Base-by-base conservation (phyloP, 345 rosid genomes). In the Hibiscus tridactylites region DNA sequence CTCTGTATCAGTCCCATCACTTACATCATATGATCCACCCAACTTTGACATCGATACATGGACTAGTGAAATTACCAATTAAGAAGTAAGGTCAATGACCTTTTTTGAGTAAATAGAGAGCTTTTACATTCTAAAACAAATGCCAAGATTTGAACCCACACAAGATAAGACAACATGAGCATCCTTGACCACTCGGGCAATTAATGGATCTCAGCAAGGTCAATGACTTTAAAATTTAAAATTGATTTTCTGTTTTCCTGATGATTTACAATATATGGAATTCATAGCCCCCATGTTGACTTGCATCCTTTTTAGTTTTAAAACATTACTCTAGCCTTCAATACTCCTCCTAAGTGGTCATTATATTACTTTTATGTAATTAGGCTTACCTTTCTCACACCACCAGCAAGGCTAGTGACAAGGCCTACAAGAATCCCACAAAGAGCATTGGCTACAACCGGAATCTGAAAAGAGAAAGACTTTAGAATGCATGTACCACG, bases 401-500 rank as follows among this genome's bases (percentile, higher is more conserved):
- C 99, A 78, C 99, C 98, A 5, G 98, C 99, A 65, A 85, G 78
- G 85, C 92, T 92, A 72, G 99, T 95, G 47, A 95, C 88, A 21
- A 95, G 84, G 67, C 99, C 99, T 71, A 95, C 99, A 50, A 95
- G 98, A 75, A 95, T 95, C 47, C 99, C 99, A 50, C 98, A 97
- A 39, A 95, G 84, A 3, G 99, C 89, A 83, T 95, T 95, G 65
- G 79, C 74, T 71, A 88, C 61, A 68, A 95, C 88, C 10, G 98
- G 98, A 74, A 95, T 83, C 98, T 95, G 86, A 52, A 78, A 74
- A 29, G 59, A 72, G 19, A 76, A 31, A 54, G 61, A 46, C 68
- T 60, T 28, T 46, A 15, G 57, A 49, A 26, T 42, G 17, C 4
- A 64, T 31, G 60, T 65, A 52, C 29, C 12, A 62, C 16, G 71